phyloP scores from a whole-genome alignment of 306 rosid genomes.

The Vachellia pachyceras region DNA sequence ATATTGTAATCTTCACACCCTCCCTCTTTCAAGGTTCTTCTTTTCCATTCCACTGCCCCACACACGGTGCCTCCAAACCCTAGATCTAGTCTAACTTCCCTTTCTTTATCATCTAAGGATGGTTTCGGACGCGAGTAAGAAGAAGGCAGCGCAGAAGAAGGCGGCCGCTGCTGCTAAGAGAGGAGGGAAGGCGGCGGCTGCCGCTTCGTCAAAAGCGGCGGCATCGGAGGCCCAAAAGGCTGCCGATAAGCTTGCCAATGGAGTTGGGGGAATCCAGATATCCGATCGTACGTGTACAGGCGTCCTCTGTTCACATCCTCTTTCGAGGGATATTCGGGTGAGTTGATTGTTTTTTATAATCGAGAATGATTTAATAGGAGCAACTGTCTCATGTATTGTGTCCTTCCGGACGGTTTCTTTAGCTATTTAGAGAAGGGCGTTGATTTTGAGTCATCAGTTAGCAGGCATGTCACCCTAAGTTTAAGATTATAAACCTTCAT shows the following conservation, averaged over 20 bases:
- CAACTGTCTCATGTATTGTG: too few relatives aligned
- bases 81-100: constrained; percentile 18
- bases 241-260: constrained; percentile 66
- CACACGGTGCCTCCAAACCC: neutral
- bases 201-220: constrained; percentile 61
- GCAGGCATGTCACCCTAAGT: neutral
- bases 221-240: constrained; percentile 60
- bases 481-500: neutral
- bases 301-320: constrained; percentile 96
- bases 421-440: neutral
- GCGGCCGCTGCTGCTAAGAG: constrained; percentile 98
- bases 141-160: constrained; percentile 98
- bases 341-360: constrained; percentile 26
- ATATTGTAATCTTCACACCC: neutral
- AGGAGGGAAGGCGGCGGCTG: constrained; percentile 74
- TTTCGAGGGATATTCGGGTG: constrained; percentile 92
- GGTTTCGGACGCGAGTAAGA: constrained; percentile 99
- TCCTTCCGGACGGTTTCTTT: neutral
- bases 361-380: neutral
- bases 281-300: constrained; percentile 99
- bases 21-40: neutral
- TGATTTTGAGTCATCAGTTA: neutral
- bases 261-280: constrained; percentile 62
- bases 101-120: constrained; percentile 44
- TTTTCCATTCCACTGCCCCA: neutral